A percentile compares a stretch with the other conserved stretches of the same genome.
Conservation (phyloP, 371 early-diverging fungal genomes). For the Syncephalastrum monosporum region DNA sequence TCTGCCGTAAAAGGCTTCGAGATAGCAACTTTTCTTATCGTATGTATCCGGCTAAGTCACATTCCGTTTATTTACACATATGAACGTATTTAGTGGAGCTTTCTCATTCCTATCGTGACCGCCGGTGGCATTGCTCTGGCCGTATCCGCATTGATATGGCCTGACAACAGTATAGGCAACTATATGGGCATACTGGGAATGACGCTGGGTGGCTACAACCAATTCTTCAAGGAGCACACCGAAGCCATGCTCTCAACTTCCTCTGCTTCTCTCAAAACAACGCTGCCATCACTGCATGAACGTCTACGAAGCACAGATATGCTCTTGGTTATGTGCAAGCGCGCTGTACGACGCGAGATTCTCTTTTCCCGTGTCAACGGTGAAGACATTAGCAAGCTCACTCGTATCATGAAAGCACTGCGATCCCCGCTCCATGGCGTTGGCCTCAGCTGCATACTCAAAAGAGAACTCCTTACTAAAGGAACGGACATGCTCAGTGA, state of each 20-base stretch:
- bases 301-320: conserved; percentile 26
- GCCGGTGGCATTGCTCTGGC: conserved; percentile 35
- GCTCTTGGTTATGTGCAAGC: conserved; percentile 39
- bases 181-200: conserved; percentile 24
- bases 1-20: conserved; percentile 5
- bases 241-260: conserved; percentile 25
- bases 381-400: conserved; percentile 33
- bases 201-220: conserved; percentile 27
- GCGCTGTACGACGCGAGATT: conserved; percentile 40
- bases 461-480: conserved; percentile 14
- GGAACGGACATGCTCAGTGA: too few relatives aligned
- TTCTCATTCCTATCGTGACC: conserved; percentile 34
- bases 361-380: conserved; percentile 28
- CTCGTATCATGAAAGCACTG: conserved; percentile 27
- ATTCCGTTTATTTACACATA: too few relatives aligned
- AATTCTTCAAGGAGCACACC: conserved; percentile 35
- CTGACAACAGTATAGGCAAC: conserved; percentile 43
- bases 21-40: too few relatives aligned
- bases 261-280: neutral
- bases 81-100: conserved; percentile 26
- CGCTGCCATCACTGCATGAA: conserved; percentile 26
- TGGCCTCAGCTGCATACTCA: conserved; percentile 34
- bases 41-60: neutral
- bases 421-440: conserved; percentile 31
- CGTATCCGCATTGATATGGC: conserved; percentile 41